Evolutionary conservation across 2,329 filamentous ascomycete genomes (phyloP).

Genomic region (Graphilbum ipis-grandicollis): DNA sequence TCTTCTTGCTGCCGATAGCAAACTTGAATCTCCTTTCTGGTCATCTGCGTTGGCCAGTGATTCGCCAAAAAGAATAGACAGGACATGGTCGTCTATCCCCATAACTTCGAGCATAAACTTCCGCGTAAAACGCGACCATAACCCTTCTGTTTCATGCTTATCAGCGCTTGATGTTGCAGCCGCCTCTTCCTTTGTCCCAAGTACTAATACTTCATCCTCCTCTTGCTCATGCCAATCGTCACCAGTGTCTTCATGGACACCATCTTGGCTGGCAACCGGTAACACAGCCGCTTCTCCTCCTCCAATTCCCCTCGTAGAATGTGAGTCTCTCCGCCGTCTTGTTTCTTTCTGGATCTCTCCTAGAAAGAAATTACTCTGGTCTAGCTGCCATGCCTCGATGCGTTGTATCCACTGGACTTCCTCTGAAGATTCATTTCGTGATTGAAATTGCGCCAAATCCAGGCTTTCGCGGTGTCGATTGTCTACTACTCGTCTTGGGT

Average conservation of each 20-base stretch:
- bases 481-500: conserved; percentile 45
- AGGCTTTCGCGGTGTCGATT: conserved; percentile 35
- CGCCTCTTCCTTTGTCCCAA: too few species aligned
- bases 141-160: conserved; percentile 35
- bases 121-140: conserved; percentile 68
- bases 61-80: conserved; percentile 80
- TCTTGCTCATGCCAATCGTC: conserved; percentile 35
- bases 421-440: conserved; percentile 36
- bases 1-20: conserved; percentile 30
- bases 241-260: not conserved
- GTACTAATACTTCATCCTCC: too few species aligned
- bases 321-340: conserved; percentile 46
- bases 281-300: too few species aligned
- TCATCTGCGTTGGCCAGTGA: conserved; percentile 35
- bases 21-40: conserved; percentile 12
- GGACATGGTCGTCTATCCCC: conserved; percentile 70
- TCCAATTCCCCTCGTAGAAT: too few species aligned
- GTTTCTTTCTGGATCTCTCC: conserved; percentile 86
- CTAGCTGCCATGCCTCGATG: conserved; percentile 82
- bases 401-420: conserved; percentile 62
- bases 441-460: conserved; percentile 30
- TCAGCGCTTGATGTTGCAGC: conserved; percentile 10
- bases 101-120: conserved; percentile 79
- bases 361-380: conserved; percentile 71
- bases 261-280: not conserved